Evolutionary conservation across 352 stramenopile genomes (phyloP), one percentile per base, ranked within the genome.

Genomic region (Peronospora belbahrii): DNA sequence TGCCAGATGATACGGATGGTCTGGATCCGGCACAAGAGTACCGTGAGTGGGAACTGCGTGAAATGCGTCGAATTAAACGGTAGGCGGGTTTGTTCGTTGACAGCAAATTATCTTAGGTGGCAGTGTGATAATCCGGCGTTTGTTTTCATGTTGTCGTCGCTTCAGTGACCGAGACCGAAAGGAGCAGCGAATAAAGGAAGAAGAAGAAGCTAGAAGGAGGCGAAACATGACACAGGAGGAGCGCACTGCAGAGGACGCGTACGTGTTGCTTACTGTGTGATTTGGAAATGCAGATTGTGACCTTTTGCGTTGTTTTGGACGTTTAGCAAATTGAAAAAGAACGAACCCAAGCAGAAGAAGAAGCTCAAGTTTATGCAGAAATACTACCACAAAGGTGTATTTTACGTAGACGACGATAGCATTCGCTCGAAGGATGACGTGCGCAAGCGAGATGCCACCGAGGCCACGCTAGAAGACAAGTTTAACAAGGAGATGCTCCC

Each of bases 311-410:
- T 32, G 6, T 18, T 44, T 36, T 49, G 15, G 41, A 33, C 45
- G 24, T 15, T 33, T 40, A 89, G 82, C 20, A 91, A 90, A 52
- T 69, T 86, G n/a, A 85, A 83, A 57, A 83, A 82, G 28, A 87
- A 86, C 31, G 59, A 77, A 40, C 73, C 75, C 0, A 85, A 87
- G 43, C 74, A 86, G 35, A 93, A 93, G 58, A 65, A 59, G 32
- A 96, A 96, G 62, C 83, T 84, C 41, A 96, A 94, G 50, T 97
- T 97, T 65, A 82, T 98, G 70, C 96, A 98, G 55, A 97, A 97
- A 46, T 99, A 98, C 60, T 97, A 98, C 66, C 96, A 99, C 71
- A 97, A 98, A 57, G 96, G 96, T 31, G 94, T 91, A 0, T 99
- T 98, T 48, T 98, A 98, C 60, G 94, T 98, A 74, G 95, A 97